Evolutionary conservation across 345 rosid species (phyloP), one percentile per base, ranked within the genome.

Genomic region (Cardiospermum halicacabum): DNA sequence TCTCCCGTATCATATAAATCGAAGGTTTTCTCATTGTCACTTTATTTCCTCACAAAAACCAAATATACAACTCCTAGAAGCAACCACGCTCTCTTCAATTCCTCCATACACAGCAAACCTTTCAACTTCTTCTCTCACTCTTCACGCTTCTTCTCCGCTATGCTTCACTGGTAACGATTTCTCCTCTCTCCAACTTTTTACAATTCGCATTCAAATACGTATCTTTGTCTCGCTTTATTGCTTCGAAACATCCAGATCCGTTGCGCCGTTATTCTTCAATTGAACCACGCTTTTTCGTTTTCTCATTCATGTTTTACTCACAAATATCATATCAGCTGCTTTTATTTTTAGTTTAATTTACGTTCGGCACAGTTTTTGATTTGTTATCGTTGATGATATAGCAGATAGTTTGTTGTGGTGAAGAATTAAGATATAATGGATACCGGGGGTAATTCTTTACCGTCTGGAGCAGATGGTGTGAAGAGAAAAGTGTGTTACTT

Each of bases 401-500:
- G 51, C 22, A 28, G 25, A 26, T 25, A 26, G 4, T 9, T 18
- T 57, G 13, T 6, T 9, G 25, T 24, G 16, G 32, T 27, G 24
- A n/a, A 8, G n/a, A 15, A 28, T 28, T 28, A 11, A 3, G 16
- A 28, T 28, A 56, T n/a, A 27, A 78, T 78, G 82, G 81, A 80
- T 31, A 57, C 72, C 2, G 86, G 89, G 1, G 84, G 84, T 18
- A 79, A 84, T 60, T 84, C 89, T 62, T 64, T 84, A 19, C 76
- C 82, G 1, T 84, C 89, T 1, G 89, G 82, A 25, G 58, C 85
- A 36, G 89, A 84, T 58, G 84, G 78, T 53, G 84, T 78, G 36
- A 84, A 84, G 85, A 79, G 89, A 42, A 84, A 84, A 60, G 83
- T 84, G 42, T 81, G 82, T 66, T 84, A 84, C 61, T 81, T 84